Conservation (phyloP, 768 basidiomycete species). For the Podaxis rugospora region DNA sequence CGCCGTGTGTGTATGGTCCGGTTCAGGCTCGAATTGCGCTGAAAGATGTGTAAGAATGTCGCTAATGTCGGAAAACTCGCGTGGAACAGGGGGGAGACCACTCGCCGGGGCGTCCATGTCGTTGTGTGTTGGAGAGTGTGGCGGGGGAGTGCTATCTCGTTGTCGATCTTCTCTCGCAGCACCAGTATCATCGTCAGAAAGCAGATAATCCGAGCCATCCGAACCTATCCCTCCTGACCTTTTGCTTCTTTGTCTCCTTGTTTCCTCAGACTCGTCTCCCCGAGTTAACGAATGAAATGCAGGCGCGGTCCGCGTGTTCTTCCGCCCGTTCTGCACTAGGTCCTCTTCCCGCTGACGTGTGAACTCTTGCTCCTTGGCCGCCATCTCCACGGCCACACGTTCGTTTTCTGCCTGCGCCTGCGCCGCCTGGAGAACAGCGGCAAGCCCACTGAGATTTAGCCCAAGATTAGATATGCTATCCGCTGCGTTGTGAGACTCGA, state of each 20-base stretch:
- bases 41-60: conserved; percentile 76
- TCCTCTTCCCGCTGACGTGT: conserved; percentile 40
- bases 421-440: conserved; percentile 78
- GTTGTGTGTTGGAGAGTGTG: conserved; percentile 29
- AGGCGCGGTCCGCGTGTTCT: conserved; percentile 64
- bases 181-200: conserved; percentile 43
- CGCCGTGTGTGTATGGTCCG: conserved; percentile 36
- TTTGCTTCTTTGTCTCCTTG: conserved; percentile 24
- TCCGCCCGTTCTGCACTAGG: conserved; percentile 40
- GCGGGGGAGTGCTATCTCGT: conserved; percentile 23
- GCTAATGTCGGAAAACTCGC: conserved; percentile 67
- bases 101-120: conserved; percentile 24
- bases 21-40: conserved; percentile 59
- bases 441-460: conserved; percentile 59
- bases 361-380: conserved; percentile 42
- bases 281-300: conserved; percentile 77
- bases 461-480: conserved; percentile 41
- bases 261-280: conserved; percentile 33
- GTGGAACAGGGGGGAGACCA: conserved; percentile 44
- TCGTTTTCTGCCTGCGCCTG: conserved; percentile 56
- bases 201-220: conserved; percentile 54
- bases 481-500: conserved; percentile 20
- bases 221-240: conserved; percentile 33
- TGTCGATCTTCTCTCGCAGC: conserved; percentile 36
- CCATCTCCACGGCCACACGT: conserved; percentile 29